A percentile compares a stretch with the other conserved stretches of the same genome.
Evolutionary conservation across 1,284 basidiomycete species (phyloP).

Genomic region (Pisolithus thermaeus): DNA sequence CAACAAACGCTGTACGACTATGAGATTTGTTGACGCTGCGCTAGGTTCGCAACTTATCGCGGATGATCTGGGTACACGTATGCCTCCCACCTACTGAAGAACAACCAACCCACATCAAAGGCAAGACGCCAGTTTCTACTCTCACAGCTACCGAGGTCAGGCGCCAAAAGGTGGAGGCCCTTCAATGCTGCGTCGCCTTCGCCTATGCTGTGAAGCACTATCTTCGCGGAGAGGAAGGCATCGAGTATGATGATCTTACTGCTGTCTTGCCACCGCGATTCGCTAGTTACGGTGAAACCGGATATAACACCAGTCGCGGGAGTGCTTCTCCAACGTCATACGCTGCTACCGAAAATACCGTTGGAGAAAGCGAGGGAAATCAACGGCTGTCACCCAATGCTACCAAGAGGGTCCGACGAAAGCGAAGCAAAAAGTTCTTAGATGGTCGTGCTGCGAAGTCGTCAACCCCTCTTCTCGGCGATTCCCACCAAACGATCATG

Average conservation of each 20-base stretch:
- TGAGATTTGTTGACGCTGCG: constrained; percentile 11
- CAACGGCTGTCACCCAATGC: constrained; percentile 42
- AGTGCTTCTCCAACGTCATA: constrained; percentile 30
- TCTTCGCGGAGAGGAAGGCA: constrained; percentile 69
- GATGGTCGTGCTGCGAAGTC: constrained; percentile 22
- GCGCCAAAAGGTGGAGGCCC: constrained; percentile 62
- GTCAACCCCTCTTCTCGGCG: constrained; percentile 54
- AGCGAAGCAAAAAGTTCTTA: constrained; percentile 55
- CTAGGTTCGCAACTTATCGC: constrained; percentile 56
- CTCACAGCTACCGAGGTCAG: constrained; percentile 55
- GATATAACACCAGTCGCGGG: constrained; percentile 31
- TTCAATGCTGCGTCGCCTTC: constrained; percentile 67
- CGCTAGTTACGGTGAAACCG: constrained; percentile 38
- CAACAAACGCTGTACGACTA: constrained; percentile 21
- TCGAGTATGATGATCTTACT: constrained; percentile 58
- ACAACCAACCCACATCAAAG: constrained; percentile 36
- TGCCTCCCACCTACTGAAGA: constrained; percentile 54
- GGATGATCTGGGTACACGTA: constrained; percentile 77
- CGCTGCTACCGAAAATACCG: constrained; percentile 34
- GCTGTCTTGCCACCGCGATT: constrained; percentile 62
- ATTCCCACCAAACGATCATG: constrained; percentile 53
- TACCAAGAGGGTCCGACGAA: constrained; percentile 62
- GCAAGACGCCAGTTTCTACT: constrained; percentile 41
- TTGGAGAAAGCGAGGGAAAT: constrained; percentile 24
- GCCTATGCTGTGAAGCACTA: constrained; percentile 73